Evolutionary conservation across 2,329 filamentous ascomycete species (phyloP), one percentile per base, ranked within the genome.

Genomic region (Sporothrix pallida): DNA sequence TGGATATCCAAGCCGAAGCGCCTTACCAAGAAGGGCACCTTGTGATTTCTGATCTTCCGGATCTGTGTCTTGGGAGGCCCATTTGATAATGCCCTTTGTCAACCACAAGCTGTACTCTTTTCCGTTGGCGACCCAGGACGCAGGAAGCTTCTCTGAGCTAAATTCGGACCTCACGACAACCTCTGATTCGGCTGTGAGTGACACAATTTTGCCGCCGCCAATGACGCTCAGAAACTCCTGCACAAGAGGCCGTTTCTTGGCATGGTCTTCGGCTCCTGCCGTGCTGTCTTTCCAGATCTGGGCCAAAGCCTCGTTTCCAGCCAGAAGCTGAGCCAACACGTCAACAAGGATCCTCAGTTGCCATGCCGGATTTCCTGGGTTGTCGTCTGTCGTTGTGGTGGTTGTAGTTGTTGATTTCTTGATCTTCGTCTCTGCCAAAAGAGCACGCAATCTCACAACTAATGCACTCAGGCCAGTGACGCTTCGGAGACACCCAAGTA

Each of bases 381-480:
- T 42, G 3, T 72, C 70, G 2, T 73, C 26, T 7, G 50, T 13
- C 15, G 56, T 17, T 5, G 31, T 20, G 7, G 17, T 83, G 81
- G 7, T 83, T 80, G 74, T 83, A 84, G 0, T 81, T 67, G 23
- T 37, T 8, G 67, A 20, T 9, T 54, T 50, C 9, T 82, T 81
- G 0, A 81, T 76, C 70, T 84, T 87, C 13, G 82, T 82, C 75
- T 88, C 85, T 67, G 86, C 84, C 8, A 91, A 86, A 20, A 93
- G 83, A 23, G 87, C 85, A 74, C 88, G 90, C 44, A 97, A 83
- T 71, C 91, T 89, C n/a, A 90, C 86, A 10, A 94, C 80, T 42
- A 95, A 80, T n/a, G 93, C 92, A 75, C 94, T 95, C 46, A 97
- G 81, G 0, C 94, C 95, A 2, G 91, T 87, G 17, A 96, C 85